phyloP scores from a whole-genome alignment of 2,329 filamentous ascomycete genomes.

The Metarhizium anisopliae region DNA sequence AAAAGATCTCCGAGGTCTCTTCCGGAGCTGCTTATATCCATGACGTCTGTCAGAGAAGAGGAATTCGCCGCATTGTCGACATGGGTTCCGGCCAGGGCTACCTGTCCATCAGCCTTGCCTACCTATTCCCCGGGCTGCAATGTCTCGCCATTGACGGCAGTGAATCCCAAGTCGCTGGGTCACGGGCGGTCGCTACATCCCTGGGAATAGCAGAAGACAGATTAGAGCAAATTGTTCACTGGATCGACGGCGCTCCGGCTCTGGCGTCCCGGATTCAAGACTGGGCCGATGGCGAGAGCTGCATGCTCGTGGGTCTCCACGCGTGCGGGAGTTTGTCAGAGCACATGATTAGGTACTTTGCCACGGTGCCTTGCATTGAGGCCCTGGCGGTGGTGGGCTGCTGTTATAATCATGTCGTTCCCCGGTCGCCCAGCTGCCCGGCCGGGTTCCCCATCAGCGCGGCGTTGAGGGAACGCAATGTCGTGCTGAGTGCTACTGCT shows the following conservation, averaged over 20 bases:
- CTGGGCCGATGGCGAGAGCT: conserved; percentile 18
- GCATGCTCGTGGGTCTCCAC: conserved; percentile 23
- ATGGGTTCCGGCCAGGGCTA: conserved; percentile 22
- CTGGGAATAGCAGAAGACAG: conserved; percentile 13
- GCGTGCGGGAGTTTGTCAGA: conserved; percentile 24
- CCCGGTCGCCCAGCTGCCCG: conserved; percentile 25
- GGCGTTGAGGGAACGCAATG: conserved; percentile 11
- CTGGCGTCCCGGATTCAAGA: conserved; percentile 14
- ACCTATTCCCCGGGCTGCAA: conserved; percentile 16
- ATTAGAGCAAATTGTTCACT: conserved; percentile 16
- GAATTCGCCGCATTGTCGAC: conserved; percentile 18
- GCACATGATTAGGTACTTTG: conserved; percentile 23
- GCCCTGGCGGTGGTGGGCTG: conserved; percentile 20
- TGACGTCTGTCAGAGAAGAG: conserved; percentile 12
- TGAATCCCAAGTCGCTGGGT: conserved; percentile 19
- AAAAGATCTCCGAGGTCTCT: conserved; percentile 22
- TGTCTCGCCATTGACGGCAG: conserved; percentile 23
- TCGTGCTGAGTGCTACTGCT: conserved; percentile 20
- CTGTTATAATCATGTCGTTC: conserved; percentile 24
- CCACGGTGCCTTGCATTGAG: conserved; percentile 11
- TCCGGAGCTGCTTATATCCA: conserved; percentile 17
- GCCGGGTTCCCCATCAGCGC: conserved; percentile 29
- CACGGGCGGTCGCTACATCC: conserved; percentile 13
- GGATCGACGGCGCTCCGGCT: conserved; percentile 17
- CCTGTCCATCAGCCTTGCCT: conserved; percentile 19